phyloP scores from a whole-genome alignment of 2,329 filamentous ascomycete species.

The Monosporascus sp. region DNA sequence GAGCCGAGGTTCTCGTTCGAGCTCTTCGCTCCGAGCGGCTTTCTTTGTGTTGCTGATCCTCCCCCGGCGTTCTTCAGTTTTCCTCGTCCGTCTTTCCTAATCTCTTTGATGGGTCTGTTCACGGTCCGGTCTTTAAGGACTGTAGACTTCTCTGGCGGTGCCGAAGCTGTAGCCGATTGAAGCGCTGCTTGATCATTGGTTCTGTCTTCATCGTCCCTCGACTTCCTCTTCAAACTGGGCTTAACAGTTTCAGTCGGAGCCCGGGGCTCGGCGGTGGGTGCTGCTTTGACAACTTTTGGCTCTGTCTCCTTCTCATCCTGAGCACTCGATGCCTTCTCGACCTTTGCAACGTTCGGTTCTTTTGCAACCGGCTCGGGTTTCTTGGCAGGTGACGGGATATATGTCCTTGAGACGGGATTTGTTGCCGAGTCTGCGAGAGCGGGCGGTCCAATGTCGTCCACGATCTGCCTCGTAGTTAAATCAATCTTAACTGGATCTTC shows the following conservation, averaged over 20 bases:
- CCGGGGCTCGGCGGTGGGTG: conserved; percentile 7
- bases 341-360: neutral
- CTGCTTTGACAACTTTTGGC: neutral
- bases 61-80: conserved; percentile 11
- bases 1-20: conserved; percentile 55
- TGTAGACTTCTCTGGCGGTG: conserved; percentile 19
- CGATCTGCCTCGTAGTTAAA: conserved; percentile 31
- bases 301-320: neutral
- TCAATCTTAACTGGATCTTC: conserved; percentile 49
- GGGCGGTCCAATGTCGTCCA: conserved; percentile 6
- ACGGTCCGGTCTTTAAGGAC: conserved; percentile 26
- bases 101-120: conserved; percentile 40
- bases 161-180: conserved; percentile 13
- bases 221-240: conserved; percentile 53
- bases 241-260: conserved; percentile 29
- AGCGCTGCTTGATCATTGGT: conserved; percentile 25
- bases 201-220: conserved; percentile 49
- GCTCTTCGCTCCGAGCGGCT: conserved; percentile 51
- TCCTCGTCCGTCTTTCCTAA: conserved; percentile 35
- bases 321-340: conserved; percentile 3
- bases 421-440: conserved; percentile 7
- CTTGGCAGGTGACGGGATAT: conserved; percentile 1
- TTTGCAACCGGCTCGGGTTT: conserved; percentile 4
- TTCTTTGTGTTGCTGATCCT: conserved; percentile 29
- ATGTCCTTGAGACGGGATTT: conserved; percentile 1